Evolutionary conservation across 83 land plant genomes (phyloP).

Genomic region (Picea abies): DNA sequence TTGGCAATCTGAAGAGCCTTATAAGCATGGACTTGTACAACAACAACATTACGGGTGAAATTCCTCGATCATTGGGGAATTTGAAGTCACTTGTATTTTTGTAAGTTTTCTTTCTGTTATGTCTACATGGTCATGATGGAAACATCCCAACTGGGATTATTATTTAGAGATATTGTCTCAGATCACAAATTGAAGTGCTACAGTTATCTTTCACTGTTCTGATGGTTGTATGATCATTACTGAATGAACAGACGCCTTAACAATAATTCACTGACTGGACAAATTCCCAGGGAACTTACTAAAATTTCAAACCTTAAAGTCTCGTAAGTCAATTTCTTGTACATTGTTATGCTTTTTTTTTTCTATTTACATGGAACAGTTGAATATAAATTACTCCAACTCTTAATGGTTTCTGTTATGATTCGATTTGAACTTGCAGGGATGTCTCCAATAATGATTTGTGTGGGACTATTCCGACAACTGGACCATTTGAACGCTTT

Average conservation of each 20-base stretch:
- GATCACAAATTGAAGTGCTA: background rate
- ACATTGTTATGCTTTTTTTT: background rate
- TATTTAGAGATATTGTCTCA: background rate
- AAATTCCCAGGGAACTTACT: slow-evolving; percentile 83
- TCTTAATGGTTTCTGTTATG: background rate
- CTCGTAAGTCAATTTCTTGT: slow-evolving; percentile 51
- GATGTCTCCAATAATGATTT: slow-evolving; percentile 85
- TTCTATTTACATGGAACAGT: background rate
- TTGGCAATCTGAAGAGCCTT: slow-evolving; percentile 82
- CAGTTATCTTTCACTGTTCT: slow-evolving; percentile 7
- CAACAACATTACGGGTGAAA: slow-evolving; percentile 71
- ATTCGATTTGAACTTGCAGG: slow-evolving; percentile 39
- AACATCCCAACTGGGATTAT: background rate
- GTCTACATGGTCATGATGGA: background rate
- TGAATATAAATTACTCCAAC: background rate
- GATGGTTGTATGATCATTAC: background rate
- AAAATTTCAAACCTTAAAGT: slow-evolving; percentile 70
- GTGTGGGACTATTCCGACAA: slow-evolving; percentile 91
- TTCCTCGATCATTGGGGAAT: slow-evolving; percentile 78
- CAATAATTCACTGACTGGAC: slow-evolving; percentile 73
- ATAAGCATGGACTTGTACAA: slow-evolving; percentile 86
- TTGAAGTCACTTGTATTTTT: slow-evolving; percentile 78
- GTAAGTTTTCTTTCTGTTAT: slow-evolving; percentile 39
- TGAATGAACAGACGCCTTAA: slow-evolving; percentile 63
- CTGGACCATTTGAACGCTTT: slow-evolving; percentile 71